Evolutionary conservation across 345 rosid genomes (phyloP).

Genomic region (Microcos paniculata): DNA sequence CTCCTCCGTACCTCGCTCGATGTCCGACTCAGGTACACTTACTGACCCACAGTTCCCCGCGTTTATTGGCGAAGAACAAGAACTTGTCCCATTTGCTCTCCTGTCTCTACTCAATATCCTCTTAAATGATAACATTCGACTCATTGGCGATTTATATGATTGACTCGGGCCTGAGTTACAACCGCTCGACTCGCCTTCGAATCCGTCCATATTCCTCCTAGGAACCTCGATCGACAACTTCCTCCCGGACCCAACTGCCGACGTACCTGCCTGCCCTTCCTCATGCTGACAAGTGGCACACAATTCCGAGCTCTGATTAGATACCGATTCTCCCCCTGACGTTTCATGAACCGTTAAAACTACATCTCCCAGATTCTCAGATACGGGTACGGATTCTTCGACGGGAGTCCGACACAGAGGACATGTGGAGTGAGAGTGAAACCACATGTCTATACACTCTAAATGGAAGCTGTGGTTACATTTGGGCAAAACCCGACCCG

Average conservation of each 20-base stretch:
- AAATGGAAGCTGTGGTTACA: conserved; percentile 84
- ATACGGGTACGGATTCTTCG: conserved; percentile 22
- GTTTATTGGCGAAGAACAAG: conserved; percentile 27
- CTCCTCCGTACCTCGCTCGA: conserved; percentile 43
- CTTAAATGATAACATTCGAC: conserved; percentile 56
- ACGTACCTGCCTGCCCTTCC: conserved; percentile 13
- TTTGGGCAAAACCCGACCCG: conserved; percentile 75
- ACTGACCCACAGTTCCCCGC: conserved; percentile 19
- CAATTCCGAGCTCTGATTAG: conserved; percentile 31
- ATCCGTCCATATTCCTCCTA: conserved; percentile 28
- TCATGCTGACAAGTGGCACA: conserved; percentile 31
- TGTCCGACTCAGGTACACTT: conserved; percentile 33
- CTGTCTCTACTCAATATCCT: conserved; percentile 55
- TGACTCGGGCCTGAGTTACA: conserved; percentile 29
- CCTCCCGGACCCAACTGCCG: conserved; percentile 26
- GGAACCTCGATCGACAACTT: conserved; percentile 49
- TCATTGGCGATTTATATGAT: conserved; percentile 56
- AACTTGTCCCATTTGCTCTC: conserved; percentile 23
- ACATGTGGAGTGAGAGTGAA: conserved; percentile 84
- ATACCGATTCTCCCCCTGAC: conserved; percentile 23
- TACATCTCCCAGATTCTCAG: conserved; percentile 19
- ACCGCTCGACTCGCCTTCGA: conserved; percentile 22
- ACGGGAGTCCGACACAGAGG: conserved; percentile 89
- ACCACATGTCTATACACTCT: conserved; percentile 97
- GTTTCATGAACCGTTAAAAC: conserved; percentile 15